Percentiles rank a stretch among this genome's conserved stretches.
phyloP scores from a whole-genome alignment of 192 early-diverging fungal genomes.

The Coemansia brasiliensis region DNA sequence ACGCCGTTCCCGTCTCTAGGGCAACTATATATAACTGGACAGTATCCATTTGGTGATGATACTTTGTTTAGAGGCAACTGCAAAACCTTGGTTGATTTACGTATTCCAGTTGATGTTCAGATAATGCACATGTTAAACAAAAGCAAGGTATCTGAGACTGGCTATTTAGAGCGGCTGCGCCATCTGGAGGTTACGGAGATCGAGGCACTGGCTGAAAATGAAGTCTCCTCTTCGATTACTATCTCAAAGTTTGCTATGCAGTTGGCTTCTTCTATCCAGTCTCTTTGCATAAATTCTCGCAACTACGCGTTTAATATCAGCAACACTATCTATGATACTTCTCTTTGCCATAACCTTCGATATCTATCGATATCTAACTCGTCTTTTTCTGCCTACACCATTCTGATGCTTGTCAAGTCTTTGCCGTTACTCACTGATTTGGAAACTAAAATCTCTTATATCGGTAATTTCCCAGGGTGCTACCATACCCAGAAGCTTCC shows the following conservation, averaged over 20 bases:
- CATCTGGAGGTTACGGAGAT: too few relatives aligned
- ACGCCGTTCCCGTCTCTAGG: background rate
- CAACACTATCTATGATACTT: background rate
- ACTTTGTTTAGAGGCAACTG: background rate
- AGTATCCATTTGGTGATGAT: conserved; percentile 8
- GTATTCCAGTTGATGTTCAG: too few relatives aligned
- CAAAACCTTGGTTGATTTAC: background rate
- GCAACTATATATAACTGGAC: background rate
- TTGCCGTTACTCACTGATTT: conserved; percentile 1
- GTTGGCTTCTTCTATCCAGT: too few relatives aligned
- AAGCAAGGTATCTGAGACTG: too few relatives aligned
- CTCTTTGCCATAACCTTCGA: background rate
- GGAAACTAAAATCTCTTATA: background rate
- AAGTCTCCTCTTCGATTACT: too few relatives aligned
- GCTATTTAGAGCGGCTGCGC: too few relatives aligned
- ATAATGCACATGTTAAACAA: too few relatives aligned
- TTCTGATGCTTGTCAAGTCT: background rate
- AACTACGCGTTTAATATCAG: background rate
- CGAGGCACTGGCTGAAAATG: too few relatives aligned
- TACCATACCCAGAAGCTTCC: background rate
- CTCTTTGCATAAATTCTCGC: too few relatives aligned
- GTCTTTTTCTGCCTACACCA: background rate
- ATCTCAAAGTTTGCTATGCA: too few relatives aligned
- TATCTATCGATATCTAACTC: background rate
- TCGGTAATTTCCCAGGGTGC: background rate